Conservation (phyloP, 192 early-diverging fungal species). For the Podila clonocystis region DNA sequence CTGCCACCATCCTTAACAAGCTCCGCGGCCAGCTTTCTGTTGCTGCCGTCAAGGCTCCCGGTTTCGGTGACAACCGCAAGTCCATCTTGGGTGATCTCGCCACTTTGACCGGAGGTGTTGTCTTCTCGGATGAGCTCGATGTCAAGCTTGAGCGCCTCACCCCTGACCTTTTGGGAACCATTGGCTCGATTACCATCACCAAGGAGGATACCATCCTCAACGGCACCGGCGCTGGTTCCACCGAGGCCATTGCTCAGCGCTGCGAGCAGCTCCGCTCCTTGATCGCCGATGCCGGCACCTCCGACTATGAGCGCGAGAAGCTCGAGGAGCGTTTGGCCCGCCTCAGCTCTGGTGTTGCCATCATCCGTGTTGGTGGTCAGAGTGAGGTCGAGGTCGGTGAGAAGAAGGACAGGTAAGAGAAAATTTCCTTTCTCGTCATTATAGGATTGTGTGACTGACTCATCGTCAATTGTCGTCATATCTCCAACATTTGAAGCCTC, state of each 20-base stretch:
- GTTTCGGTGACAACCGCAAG: slow-evolving; percentile 99
- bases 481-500: too few relatives aligned
- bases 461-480: too few relatives aligned
- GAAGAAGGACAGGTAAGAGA: slow-evolving; percentile 93
- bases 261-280: slow-evolving; percentile 97
- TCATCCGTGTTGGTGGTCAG: slow-evolving; percentile 97
- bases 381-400: slow-evolving; percentile 99
- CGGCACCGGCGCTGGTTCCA: slow-evolving; percentile 93
- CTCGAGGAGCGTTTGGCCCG: slow-evolving; percentile 99
- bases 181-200: slow-evolving; percentile 90
- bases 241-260: slow-evolving; percentile 90
- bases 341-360: slow-evolving; percentile 97
- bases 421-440: not conserved
- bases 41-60: slow-evolving; percentile 98
- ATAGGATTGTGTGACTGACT: too few relatives aligned
- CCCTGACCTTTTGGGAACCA: slow-evolving; percentile 90
- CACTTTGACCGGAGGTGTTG: slow-evolving; percentile 94
- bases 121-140: slow-evolving; percentile 97
- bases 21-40: slow-evolving; percentile 98
- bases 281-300: slow-evolving; percentile 82
- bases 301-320: slow-evolving; percentile 99
- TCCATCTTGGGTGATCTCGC: slow-evolving; percentile 97
- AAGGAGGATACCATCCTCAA: slow-evolving; percentile 99
- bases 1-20: slow-evolving; percentile 99
- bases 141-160: slow-evolving; percentile 96